Evolutionary conservation across 768 basidiomycete species (phyloP).

Genomic region (Mycena leptocephala): DNA sequence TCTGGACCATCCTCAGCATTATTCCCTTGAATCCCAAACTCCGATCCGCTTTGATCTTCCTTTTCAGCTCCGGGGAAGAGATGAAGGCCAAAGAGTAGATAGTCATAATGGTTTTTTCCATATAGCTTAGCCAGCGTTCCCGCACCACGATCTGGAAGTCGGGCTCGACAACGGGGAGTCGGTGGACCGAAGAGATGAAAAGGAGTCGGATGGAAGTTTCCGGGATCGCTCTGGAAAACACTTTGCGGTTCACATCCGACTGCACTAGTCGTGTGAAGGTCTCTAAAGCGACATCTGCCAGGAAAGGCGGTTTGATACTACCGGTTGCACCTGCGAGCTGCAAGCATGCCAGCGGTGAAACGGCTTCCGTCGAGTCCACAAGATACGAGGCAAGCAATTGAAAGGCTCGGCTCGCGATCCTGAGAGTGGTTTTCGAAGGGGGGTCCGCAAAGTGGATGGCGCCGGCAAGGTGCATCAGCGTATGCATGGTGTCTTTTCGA

Average conservation of each 20-base stretch:
- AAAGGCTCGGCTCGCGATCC: slow-evolving; percentile 73
- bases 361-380: slow-evolving; percentile 76
- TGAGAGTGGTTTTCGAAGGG: slow-evolving; percentile 58
- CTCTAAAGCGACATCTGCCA: slow-evolving; percentile 87
- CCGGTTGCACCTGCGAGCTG: slow-evolving; percentile 65
- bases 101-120: slow-evolving; percentile 86
- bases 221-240: slow-evolving; percentile 76
- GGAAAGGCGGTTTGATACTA: slow-evolving; percentile 68
- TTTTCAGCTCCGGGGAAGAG: slow-evolving; percentile 83
- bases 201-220: slow-evolving; percentile 71
- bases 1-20: slow-evolving; percentile 81
- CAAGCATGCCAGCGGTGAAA: slow-evolving; percentile 74
- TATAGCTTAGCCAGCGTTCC: slow-evolving; percentile 83
- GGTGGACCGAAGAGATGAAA: slow-evolving; percentile 82
- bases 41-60: slow-evolving; percentile 76
- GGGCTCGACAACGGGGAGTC: slow-evolving; percentile 84
- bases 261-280: slow-evolving; percentile 87
- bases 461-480: slow-evolving; percentile 75
- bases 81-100: slow-evolving; percentile 92
- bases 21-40: slow-evolving; percentile 79
- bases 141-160: slow-evolving; percentile 80
- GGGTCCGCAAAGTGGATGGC: slow-evolving; percentile 65
- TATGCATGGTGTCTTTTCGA: slow-evolving; percentile 84
- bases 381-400: slow-evolving; percentile 84
- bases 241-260: slow-evolving; percentile 83